A percentile compares a stretch with the other conserved stretches of the same genome.
Conservation (phyloP, 2,329 filamentous ascomycete genomes). For the Ophiostoma piceae region DNA sequence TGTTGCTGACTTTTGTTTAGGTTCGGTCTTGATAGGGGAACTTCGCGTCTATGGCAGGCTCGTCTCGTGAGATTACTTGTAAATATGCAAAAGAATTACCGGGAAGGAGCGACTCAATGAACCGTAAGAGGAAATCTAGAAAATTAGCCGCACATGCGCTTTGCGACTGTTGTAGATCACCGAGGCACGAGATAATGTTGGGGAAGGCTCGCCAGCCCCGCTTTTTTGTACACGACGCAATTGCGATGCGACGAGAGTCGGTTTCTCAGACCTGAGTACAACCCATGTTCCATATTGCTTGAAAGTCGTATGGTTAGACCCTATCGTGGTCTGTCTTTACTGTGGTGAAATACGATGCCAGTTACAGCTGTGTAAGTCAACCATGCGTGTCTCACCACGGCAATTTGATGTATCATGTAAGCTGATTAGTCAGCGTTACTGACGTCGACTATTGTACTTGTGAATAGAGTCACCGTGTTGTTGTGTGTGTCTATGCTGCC, state of each 20-base stretch:
- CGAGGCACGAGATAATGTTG: constrained; percentile 8
- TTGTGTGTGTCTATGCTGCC: too few relatives aligned
- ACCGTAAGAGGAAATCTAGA: background rate
- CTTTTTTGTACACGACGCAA: background rate
- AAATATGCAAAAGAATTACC: background rate
- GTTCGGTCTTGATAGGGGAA: background rate
- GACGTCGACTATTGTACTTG: background rate
- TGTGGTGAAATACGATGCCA: background rate
- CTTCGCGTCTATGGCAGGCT: background rate
- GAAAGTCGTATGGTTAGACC: too few relatives aligned
- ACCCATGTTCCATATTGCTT: too few relatives aligned
- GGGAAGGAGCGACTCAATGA: background rate
- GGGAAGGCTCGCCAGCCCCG: background rate
- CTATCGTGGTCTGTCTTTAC: background rate
- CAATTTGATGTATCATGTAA: background rate
- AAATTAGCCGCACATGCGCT: background rate
- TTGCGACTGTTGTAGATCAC: background rate
- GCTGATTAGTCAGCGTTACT: background rate
- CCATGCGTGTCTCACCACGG: background rate
- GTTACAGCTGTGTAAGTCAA: background rate
- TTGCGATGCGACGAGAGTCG: background rate
- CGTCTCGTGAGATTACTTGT: background rate
- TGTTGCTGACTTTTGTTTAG: background rate
- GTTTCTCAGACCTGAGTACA: background rate
- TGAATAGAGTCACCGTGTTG: too few relatives aligned